These are phyloP conservation scores for Adenanthera pavonina DNA, from an alignment of 306 rosid species.

Conservation along the genomic window DNA sequence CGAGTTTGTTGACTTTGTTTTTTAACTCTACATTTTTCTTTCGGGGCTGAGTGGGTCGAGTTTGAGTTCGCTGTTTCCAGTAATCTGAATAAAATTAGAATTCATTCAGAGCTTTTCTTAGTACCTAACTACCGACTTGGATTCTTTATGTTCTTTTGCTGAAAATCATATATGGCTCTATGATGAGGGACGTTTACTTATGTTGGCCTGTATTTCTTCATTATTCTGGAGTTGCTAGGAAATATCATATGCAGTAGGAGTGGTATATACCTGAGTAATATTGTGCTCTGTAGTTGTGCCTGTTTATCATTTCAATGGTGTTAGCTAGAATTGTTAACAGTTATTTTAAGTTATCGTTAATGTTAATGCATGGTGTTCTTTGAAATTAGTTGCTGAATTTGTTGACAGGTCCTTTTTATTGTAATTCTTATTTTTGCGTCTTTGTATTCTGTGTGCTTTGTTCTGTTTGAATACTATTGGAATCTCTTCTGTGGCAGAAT, in stretches of 20 bases:
- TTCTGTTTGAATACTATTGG: not conserved
- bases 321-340: not conserved
- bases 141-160: not conserved
- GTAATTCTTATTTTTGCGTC: not conserved
- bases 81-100: not conserved
- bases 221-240: not conserved
- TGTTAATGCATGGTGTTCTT: not conserved
- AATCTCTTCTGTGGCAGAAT: conserved; percentile 50
- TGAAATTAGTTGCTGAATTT: not conserved
- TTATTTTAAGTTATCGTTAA: not conserved
- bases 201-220: not conserved
- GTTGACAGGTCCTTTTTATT: not conserved
- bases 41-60: not conserved
- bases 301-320: not conserved
- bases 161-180: not conserved
- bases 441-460: not conserved
- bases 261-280: not conserved
- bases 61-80: not conserved
- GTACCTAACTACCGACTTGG: not conserved
- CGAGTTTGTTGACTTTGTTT: not conserved
- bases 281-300: not conserved
- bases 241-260: not conserved
- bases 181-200: not conserved
- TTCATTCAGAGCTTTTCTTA: not conserved
- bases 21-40: not conserved